Conservation (phyloP, 176 grass and related monocot species). For the Aegilops tauschii region DNA sequence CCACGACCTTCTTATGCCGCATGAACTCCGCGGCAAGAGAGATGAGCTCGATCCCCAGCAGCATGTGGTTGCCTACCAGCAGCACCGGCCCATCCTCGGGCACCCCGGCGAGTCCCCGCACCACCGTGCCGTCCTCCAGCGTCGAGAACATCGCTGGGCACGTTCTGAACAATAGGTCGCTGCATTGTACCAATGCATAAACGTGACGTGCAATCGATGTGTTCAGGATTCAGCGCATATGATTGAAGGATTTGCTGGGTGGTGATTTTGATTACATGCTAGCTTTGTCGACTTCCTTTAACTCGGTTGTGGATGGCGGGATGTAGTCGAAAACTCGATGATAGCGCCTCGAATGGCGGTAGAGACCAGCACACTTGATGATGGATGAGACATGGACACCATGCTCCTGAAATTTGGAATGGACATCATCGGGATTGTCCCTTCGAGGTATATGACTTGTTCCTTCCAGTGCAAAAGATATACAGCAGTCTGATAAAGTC, state of each 20-base stretch:
- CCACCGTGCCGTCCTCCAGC: constrained; percentile 41
- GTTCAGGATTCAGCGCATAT: not conserved
- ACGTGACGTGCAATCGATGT: not conserved
- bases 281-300: constrained; percentile 48
- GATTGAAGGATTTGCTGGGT: not conserved
- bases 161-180: constrained; percentile 43
- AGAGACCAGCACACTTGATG: constrained; percentile 56
- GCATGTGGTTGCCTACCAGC: constrained; percentile 79
- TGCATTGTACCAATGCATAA: not conserved
- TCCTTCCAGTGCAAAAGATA: not conserved
- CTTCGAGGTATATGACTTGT: not conserved
- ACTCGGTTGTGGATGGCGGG: constrained; percentile 50
- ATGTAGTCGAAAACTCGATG: constrained; percentile 60
- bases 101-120: constrained; percentile 49
- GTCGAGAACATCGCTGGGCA: constrained; percentile 67
- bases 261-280: constrained; percentile 31
- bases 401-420: constrained; percentile 45
- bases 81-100: constrained; percentile 55
- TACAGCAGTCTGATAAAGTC: not conserved
- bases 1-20: constrained; percentile 31
- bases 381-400: constrained; percentile 63
- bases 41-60: constrained; percentile 60
- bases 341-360: constrained; percentile 41
- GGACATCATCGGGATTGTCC: not conserved
- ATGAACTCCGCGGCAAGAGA: constrained; percentile 51